phyloP scores from a whole-genome alignment of 2,329 filamentous ascomycete species.

The Nemania diffusa region DNA sequence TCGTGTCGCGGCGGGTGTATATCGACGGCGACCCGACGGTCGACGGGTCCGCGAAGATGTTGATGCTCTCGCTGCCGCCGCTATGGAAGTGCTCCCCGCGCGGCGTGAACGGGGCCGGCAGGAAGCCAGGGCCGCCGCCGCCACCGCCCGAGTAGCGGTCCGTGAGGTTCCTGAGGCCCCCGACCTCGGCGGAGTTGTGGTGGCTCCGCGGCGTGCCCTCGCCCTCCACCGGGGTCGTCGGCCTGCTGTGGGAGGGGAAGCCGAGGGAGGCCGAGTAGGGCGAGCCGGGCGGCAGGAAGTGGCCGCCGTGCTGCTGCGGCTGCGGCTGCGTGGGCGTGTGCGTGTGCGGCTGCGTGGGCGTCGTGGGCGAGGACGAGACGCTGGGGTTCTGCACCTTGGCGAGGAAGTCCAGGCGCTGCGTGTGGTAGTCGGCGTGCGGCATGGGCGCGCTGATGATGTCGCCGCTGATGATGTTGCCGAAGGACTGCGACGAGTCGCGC shows the following conservation, averaged over 20 bases:
- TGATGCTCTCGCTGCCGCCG: conserved; percentile 44
- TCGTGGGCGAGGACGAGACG: conserved; percentile 36
- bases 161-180: conserved; percentile 44
- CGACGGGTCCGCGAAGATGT: conserved; percentile 46
- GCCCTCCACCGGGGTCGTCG: background rate
- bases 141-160: conserved; percentile 33
- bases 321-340: background rate
- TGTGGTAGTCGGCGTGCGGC: conserved; percentile 44
- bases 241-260: background rate
- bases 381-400: conserved; percentile 43
- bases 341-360: conserved; percentile 18
- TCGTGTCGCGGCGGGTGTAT: conserved; percentile 37
- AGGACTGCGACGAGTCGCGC: conserved; percentile 36
- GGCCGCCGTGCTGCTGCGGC: background rate
- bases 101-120: conserved; percentile 12
- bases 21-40: conserved; percentile 32
- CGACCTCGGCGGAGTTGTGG: conserved; percentile 47
- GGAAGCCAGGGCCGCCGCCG: no score
- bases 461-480: conserved; percentile 40
- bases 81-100: conserved; percentile 31
- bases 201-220: conserved; percentile 40
- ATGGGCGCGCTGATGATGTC: conserved; percentile 47
- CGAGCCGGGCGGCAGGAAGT: conserved; percentile 42
- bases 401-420: conserved; percentile 45
- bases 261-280: conserved; percentile 34